These are phyloP conservation scores for Leccinum longicurvipes DNA, from an alignment of 768 basidiomycete genomes.

Conservation along the genomic window DNA sequence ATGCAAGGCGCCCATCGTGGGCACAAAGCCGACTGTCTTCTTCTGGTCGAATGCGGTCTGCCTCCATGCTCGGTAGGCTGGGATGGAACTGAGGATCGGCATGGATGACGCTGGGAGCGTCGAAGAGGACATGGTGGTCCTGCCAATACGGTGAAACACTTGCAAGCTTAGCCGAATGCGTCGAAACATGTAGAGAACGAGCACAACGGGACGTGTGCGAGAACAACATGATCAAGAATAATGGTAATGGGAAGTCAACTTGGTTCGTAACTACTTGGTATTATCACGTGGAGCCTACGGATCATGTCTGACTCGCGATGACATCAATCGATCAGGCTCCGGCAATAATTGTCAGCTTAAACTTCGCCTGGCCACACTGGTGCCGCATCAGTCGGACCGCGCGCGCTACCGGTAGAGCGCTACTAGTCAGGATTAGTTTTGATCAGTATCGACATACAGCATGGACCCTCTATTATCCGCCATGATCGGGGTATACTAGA, in stretches of 20 bases:
- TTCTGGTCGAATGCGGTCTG: slow-evolving; percentile 50
- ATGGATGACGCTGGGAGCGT: slow-evolving; percentile 34
- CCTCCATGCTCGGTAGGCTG: slow-evolving; percentile 73
- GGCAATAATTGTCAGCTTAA: too few species aligned
- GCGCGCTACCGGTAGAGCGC: too few species aligned
- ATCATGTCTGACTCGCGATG: too few species aligned
- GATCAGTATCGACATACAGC: slow-evolving; percentile 7
- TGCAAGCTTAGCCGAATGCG: slow-evolving; percentile 1
- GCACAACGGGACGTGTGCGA: neutral
- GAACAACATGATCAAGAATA: neutral
- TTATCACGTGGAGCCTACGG: too few species aligned
- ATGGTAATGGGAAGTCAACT: neutral
- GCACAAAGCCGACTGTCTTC: slow-evolving; percentile 86
- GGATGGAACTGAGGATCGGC: slow-evolving; percentile 55
- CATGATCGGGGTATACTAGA: slow-evolving; percentile 39
- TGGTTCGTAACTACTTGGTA: neutral
- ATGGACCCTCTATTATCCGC: slow-evolving; percentile 41
- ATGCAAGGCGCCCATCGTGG: slow-evolving; percentile 98
- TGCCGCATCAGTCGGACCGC: too few species aligned
- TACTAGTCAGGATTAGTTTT: neutral
- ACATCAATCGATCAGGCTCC: too few species aligned
- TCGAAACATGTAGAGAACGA: slow-evolving; percentile 8
- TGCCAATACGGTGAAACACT: neutral
- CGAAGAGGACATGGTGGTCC: slow-evolving; percentile 17
- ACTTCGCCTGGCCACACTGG: too few species aligned